Evolutionary conservation across 2,329 filamentous ascomycete species (phyloP).

Genomic region (Gaeumannomyces sp.): DNA sequence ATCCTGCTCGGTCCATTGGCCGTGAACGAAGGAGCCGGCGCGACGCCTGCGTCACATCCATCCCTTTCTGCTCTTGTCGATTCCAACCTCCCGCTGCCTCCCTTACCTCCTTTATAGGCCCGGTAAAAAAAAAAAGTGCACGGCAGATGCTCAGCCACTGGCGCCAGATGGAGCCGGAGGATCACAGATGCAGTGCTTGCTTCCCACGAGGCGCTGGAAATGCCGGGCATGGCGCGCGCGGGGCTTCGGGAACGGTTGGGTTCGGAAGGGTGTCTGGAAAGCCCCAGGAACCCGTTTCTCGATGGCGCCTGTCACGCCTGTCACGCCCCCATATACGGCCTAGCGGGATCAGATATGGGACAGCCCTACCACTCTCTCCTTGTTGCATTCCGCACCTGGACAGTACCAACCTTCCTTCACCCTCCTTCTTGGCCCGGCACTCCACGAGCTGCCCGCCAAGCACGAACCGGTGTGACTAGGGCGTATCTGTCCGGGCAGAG

Average conservation of each 20-base stretch:
- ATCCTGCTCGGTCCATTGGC: background rate
- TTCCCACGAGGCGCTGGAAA: too few relatives aligned
- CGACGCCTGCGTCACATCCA: too few relatives aligned
- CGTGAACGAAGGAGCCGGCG: too few relatives aligned
- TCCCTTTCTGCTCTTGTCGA: too few relatives aligned
- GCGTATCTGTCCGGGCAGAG: background rate
- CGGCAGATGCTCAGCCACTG: too few relatives aligned
- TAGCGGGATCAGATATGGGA: background rate
- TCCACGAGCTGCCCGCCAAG: background rate
- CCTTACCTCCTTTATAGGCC: too few relatives aligned
- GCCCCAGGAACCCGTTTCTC: background rate
- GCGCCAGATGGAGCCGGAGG: too few relatives aligned
- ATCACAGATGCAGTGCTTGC: background rate
- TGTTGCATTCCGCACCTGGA: too few relatives aligned
- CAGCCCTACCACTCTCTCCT: background rate
- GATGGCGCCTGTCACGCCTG: too few relatives aligned
- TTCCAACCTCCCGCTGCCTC: too few relatives aligned
- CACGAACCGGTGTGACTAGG: background rate
- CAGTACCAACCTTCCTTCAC: background rate
- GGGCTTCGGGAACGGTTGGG: background rate
- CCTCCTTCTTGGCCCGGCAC: background rate
- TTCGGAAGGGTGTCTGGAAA: background rate
- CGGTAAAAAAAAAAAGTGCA: too few relatives aligned
- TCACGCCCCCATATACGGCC: background rate
- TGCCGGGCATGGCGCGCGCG: too few relatives aligned